These are phyloP conservation scores for Triangularia setosa DNA, from an alignment of 2,329 filamentous ascomycete genomes.

Conservation along the genomic window DNA sequence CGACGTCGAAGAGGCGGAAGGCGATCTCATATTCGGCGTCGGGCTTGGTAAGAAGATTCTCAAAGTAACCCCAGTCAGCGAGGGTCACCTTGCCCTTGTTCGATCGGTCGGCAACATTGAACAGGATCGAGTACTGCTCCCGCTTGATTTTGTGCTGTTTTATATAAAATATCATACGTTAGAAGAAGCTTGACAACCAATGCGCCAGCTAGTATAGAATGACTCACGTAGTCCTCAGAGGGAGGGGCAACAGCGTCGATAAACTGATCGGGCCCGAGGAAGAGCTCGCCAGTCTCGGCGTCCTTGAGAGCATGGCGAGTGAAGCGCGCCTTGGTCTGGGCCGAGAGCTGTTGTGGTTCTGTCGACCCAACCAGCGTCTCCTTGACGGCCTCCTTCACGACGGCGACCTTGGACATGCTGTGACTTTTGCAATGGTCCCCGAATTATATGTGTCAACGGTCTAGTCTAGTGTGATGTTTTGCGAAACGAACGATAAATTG, in stretches of 20 bases:
- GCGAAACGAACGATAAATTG: background rate
- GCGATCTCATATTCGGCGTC: slow-evolving; percentile 99
- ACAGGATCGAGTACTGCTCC: slow-evolving; percentile 92
- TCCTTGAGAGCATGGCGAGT: slow-evolving; percentile 72
- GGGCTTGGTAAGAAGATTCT: slow-evolving; percentile 88
- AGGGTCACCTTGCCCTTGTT: slow-evolving; percentile 70
- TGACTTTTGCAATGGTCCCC: background rate
- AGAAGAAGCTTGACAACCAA: background rate
- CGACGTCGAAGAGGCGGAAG: slow-evolving; percentile 90
- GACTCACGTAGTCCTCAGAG: slow-evolving; percentile 84
- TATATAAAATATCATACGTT: slow-evolving; percentile 2
- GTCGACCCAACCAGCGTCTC: slow-evolving; percentile 66
- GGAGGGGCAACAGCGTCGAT: slow-evolving; percentile 83
- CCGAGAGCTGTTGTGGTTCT: slow-evolving; percentile 59
- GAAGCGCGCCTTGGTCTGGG: slow-evolving; percentile 74
- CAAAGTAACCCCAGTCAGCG: slow-evolving; percentile 86
- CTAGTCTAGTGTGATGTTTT: slow-evolving; percentile 3
- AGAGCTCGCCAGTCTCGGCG: slow-evolving; percentile 70
- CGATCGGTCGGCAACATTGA: slow-evolving; percentile 81
- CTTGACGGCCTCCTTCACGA: slow-evolving; percentile 69
- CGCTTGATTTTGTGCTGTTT: slow-evolving; percentile 93
- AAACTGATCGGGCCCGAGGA: slow-evolving; percentile 82
- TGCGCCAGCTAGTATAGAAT: background rate
- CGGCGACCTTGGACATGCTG: slow-evolving; percentile 42
- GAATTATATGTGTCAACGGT: background rate